Conservation (phyloP, 441 rosid genomes). For the Geranium incanum region DNA sequence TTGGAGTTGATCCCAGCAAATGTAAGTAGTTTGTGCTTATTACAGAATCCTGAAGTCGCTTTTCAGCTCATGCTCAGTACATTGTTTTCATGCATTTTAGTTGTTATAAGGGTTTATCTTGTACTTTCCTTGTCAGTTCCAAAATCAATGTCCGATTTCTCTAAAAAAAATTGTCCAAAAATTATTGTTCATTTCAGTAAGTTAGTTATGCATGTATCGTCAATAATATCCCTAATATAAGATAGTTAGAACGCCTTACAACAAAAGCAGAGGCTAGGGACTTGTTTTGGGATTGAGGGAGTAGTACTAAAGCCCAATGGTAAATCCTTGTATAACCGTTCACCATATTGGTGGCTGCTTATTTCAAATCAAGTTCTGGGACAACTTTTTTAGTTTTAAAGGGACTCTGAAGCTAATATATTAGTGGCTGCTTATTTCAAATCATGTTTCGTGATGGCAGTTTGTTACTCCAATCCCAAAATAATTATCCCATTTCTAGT, state of each 20-base stretch:
- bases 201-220: background rate
- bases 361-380: background rate
- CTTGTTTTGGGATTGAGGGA: background rate
- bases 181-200: background rate
- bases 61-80: background rate
- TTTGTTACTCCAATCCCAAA: background rate
- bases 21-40: constrained; percentile 41
- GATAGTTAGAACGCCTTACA: background rate
- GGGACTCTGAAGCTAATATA: background rate
- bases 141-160: background rate
- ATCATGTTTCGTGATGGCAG: background rate
- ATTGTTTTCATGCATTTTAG: constrained; percentile 5
- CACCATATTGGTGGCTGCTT: background rate
- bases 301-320: background rate
- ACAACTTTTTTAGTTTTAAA: background rate
- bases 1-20: constrained; percentile 82
- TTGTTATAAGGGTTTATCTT: constrained; percentile 1
- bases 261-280: background rate
- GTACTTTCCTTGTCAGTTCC: background rate
- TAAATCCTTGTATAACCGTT: background rate
- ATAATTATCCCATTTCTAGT: background rate
- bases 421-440: background rate
- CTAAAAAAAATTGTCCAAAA: background rate
- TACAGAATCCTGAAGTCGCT: constrained; percentile 1
- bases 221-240: background rate